Evolutionary conservation across 1,139 yeast species (phyloP).

Genomic region (Hansenula lynferdii): DNA sequence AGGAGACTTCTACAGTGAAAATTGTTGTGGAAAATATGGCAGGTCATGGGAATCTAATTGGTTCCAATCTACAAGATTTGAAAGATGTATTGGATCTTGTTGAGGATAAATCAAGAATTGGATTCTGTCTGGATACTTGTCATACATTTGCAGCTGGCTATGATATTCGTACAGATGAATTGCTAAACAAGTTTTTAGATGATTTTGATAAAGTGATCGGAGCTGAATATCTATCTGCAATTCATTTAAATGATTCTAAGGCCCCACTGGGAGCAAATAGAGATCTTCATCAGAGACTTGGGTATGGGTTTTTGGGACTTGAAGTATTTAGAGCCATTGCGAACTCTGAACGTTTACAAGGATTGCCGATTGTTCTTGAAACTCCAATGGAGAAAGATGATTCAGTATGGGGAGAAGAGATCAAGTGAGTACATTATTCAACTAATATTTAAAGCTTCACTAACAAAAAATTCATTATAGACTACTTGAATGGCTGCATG

Average conservation of each 20-base stretch:
- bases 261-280: conserved; percentile 89
- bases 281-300: conserved; percentile 87
- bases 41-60: conserved; percentile 90
- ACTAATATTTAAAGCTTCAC: too few relatives aligned
- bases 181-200: conserved; percentile 64
- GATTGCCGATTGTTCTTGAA: conserved; percentile 78
- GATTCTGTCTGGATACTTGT: conserved; percentile 94
- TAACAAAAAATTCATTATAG: too few relatives aligned
- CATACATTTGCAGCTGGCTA: conserved; percentile 97
- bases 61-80: conserved; percentile 75
- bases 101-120: conserved; percentile 75
- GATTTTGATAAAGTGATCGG: conserved; percentile 75
- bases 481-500: conserved; percentile 64
- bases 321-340: conserved; percentile 75
- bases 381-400: conserved; percentile 70
- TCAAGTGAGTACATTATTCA: conserved; percentile 58
- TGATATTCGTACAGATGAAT: conserved; percentile 59
- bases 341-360: conserved; percentile 55
- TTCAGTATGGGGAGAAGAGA: conserved; percentile 73
- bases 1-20: conserved; percentile 70
- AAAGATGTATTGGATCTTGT: conserved; percentile 69
- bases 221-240: conserved; percentile 64
- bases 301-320: conserved; percentile 84
- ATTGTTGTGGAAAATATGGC: conserved; percentile 97
- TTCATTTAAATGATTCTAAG: conserved; percentile 91